Evolutionary conservation across 1,139 yeast genomes (phyloP).

Genomic region (Pichia sp.): DNA sequence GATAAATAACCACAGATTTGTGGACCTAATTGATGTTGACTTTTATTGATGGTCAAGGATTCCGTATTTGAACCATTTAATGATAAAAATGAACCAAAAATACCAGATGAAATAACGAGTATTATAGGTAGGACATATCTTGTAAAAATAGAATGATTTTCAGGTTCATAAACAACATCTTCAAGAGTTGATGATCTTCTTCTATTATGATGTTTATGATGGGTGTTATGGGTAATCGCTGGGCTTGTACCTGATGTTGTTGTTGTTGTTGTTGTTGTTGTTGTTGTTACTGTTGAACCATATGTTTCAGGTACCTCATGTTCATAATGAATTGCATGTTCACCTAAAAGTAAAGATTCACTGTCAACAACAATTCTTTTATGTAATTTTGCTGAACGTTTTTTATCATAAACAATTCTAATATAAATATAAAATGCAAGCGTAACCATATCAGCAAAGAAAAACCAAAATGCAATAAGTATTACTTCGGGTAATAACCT

Average conservation of each 20-base stretch:
- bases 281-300: neutral
- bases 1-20: constrained; percentile 68
- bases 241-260: neutral
- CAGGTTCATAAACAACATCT: constrained; percentile 27
- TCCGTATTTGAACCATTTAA: constrained; percentile 22
- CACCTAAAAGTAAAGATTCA: constrained; percentile 20
- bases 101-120: constrained; percentile 65
- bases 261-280: neutral
- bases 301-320: constrained; percentile 2
- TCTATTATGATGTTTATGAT: constrained; percentile 6
- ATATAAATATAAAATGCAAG: constrained; percentile 57
- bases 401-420: constrained; percentile 35
- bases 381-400: constrained; percentile 8
- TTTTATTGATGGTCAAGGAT: constrained; percentile 4
- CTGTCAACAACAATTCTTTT: constrained; percentile 14
- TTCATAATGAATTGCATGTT: constrained; percentile 10
- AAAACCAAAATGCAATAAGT: constrained; percentile 67
- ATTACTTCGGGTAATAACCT: constrained; percentile 63
- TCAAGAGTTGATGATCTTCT: constrained; percentile 27
- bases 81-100: constrained; percentile 53
- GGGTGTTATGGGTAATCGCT: neutral
- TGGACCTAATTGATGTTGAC: constrained; percentile 41
- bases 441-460: constrained; percentile 61
- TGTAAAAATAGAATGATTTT: constrained; percentile 39
- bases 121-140: constrained; percentile 54